phyloP scores from a whole-genome alignment of 1,284 basidiomycete genomes.

The Heterobasidion irregulare region DNA sequence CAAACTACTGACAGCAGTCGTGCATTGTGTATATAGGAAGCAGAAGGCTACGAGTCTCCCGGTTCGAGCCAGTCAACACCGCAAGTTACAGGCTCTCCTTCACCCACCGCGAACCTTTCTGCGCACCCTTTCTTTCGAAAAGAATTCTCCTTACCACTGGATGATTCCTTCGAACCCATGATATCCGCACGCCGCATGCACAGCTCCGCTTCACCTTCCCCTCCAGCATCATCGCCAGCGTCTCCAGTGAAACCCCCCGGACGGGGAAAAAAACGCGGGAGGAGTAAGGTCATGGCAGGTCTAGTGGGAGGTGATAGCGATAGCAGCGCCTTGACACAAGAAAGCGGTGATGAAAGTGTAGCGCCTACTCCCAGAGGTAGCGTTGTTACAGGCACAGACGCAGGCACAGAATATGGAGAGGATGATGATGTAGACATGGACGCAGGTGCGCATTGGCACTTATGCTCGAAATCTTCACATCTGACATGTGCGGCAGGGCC shows the following conservation, averaged over 20 bases:
- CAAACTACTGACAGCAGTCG: background rate
- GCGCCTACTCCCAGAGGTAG: slow-evolving; percentile 24
- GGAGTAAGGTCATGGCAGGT: slow-evolving; percentile 41
- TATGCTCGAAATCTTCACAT: background rate
- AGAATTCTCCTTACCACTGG: slow-evolving; percentile 56
- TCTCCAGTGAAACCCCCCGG: slow-evolving; percentile 23
- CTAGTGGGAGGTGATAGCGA: slow-evolving; percentile 71
- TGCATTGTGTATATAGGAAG: slow-evolving; percentile 31
- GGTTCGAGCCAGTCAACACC: slow-evolving; percentile 38
- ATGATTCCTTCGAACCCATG: slow-evolving; percentile 48
- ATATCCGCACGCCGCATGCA: slow-evolving; percentile 57
- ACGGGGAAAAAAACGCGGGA: slow-evolving; percentile 19
- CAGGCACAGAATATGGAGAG: slow-evolving; percentile 52
- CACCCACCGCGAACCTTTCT: slow-evolving; percentile 55
- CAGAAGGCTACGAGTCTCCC: slow-evolving; percentile 50
- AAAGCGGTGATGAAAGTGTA: slow-evolving; percentile 69
- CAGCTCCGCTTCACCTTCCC: slow-evolving; percentile 36
- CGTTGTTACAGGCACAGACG: slow-evolving; percentile 60
- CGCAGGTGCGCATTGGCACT: slow-evolving; percentile 31
- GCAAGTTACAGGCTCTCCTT: slow-evolving; percentile 47
- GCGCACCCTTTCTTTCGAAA: slow-evolving; percentile 62
- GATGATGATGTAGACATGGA: slow-evolving; percentile 52
- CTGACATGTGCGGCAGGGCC: background rate
- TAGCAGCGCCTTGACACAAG: slow-evolving; percentile 70
- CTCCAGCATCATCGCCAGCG: slow-evolving; percentile 45